phyloP scores from a whole-genome alignment of 306 rosid genomes.

The Cucumis sativus region Cucumber_9930_V3 NC_026659.2:5539001-5539500 shows the following conservation, averaged over 20 bases:
- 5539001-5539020: background rate
- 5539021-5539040: background rate
- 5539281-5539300: background rate
- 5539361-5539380: too few relatives aligned
- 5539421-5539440: too few relatives aligned
- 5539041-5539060: slow-evolving; percentile 1
- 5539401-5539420: too few relatives aligned
- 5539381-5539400: too few relatives aligned
- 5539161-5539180: background rate
- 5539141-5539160: background rate
- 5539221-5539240: background rate
- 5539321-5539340: background rate
- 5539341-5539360: background rate
- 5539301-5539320: background rate
- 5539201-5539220: background rate
- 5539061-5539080: background rate
- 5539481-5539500: too few relatives aligned
- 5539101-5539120: background rate
- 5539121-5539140: background rate
- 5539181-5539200: too few relatives aligned
- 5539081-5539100: background rate
- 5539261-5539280: background rate
- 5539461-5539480: too few relatives aligned
- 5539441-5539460: too few relatives aligned
- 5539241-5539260: background rate